phyloP scores from a whole-genome alignment of 768 basidiomycete genomes.

The Collybiopsis luxurians region DNA sequence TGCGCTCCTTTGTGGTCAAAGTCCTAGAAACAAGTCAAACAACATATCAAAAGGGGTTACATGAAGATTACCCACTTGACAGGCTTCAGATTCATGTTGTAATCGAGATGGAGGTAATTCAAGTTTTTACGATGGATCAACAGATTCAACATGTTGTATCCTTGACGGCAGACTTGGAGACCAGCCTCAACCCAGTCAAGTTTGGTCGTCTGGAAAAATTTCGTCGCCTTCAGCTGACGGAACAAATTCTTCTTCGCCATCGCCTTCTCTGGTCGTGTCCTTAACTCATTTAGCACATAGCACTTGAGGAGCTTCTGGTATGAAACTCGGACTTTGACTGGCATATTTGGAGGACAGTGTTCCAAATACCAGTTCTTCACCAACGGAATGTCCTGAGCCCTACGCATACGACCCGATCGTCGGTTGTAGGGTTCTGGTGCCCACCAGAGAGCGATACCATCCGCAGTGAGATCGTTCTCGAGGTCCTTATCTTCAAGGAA shows the following conservation, averaged over 20 bases:
- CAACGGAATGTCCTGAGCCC: constrained; percentile 93
- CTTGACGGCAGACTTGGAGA: constrained; percentile 96
- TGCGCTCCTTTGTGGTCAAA: constrained; percentile 97
- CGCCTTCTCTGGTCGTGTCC: constrained; percentile 86
- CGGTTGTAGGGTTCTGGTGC: constrained; percentile 95
- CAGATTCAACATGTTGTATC: constrained; percentile 99
- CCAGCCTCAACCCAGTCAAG: constrained; percentile 99
- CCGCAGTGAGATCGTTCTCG: constrained; percentile 90
- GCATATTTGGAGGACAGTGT: constrained; percentile 93
- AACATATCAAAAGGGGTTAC: constrained; percentile 3
- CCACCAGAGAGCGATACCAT: constrained; percentile 98
- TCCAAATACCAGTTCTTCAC: constrained; percentile 99
- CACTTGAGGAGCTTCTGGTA: constrained; percentile 98
- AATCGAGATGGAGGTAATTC: constrained; percentile 94
- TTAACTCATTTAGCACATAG: constrained; percentile 92
- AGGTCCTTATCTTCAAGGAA: constrained; percentile 79
- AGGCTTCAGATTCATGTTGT: constrained; percentile 99
- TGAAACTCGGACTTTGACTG: constrained; percentile 97
- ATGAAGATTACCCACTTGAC: constrained; percentile 58
- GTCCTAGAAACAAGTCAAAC: constrained; percentile 52
- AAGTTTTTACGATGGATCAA: constrained; percentile 95
- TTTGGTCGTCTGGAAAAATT: constrained; percentile 98
- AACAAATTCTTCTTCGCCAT: constrained; percentile 99
- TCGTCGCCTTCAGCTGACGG: constrained; percentile 94
- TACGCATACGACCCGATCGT: constrained; percentile 87